These are phyloP conservation scores for Aspergillus haitiensis DNA, from an alignment of 495 filamentous ascomycete species.

Conservation along the genomic window DNA sequence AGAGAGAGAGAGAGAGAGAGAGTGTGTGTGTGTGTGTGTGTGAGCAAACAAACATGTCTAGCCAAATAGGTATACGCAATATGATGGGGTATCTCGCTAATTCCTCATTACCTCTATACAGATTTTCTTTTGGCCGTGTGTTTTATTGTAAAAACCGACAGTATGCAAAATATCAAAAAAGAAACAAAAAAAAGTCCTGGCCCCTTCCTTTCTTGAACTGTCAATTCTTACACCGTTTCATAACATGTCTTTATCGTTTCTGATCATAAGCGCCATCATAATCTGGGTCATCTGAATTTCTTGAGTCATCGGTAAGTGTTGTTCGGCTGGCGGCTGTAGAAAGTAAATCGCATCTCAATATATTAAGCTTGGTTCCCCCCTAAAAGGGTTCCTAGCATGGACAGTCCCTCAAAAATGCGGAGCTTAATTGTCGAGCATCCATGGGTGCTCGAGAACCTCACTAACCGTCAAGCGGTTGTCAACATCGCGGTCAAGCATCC, in stretches of 20 bases:
- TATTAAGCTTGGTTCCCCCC: slow-evolving; percentile 7
- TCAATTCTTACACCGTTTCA: slow-evolving; percentile 10
- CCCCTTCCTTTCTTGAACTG: neutral
- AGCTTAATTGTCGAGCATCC: slow-evolving; percentile 50
- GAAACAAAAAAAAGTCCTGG: neutral
- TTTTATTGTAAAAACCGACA: neutral
- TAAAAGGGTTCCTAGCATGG: slow-evolving; percentile 4
- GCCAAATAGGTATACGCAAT: slow-evolving; percentile 17
- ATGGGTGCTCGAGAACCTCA: slow-evolving; percentile 81
- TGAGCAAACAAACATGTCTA: slow-evolving; percentile 15
- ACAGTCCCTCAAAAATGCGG: neutral
- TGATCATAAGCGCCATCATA: slow-evolving; percentile 19
- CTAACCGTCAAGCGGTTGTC: slow-evolving; percentile 76
- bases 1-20: no score
- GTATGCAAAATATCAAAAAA: neutral
- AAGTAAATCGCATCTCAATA: slow-evolving; percentile 3
- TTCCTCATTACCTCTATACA: slow-evolving; percentile 23
- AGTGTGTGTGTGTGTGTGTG: no score
- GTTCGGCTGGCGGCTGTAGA: neutral
- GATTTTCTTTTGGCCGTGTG: slow-evolving; percentile 7
- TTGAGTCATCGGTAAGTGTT: slow-evolving; percentile 10
- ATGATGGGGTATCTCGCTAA: slow-evolving; percentile 26
- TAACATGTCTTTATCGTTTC: slow-evolving; percentile 14
- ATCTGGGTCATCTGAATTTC: slow-evolving; percentile 7
- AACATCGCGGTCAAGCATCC: slow-evolving; percentile 90